Percentiles rank a stretch among this genome's conserved stretches.
Evolutionary conservation across 148 eudicot genomes (phyloP).

Genomic region (Hydrangea macrophylla): DNA sequence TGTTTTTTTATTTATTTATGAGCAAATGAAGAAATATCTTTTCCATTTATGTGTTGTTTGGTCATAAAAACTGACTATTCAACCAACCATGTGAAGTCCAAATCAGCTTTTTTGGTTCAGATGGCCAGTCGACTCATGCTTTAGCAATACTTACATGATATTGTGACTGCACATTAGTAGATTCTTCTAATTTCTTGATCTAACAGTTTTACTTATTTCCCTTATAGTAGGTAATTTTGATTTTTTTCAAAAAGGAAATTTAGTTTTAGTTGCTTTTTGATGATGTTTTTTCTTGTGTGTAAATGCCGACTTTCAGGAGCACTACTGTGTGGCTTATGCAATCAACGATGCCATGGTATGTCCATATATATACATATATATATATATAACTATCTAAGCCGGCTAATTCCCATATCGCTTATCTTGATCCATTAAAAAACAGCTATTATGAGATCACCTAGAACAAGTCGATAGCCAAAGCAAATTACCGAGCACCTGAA

Average conservation of each 20-base stretch:
- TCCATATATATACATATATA: constrained; percentile 8
- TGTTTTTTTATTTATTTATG: too few species aligned
- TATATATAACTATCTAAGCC: constrained; percentile 1
- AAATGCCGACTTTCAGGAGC: constrained; percentile 58
- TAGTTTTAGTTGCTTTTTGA: not conserved
- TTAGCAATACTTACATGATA: too few species aligned
- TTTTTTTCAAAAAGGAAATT: too few species aligned
- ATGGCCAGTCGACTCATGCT: not conserved
- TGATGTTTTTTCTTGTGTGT: constrained; percentile 1
- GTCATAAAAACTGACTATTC: not conserved
- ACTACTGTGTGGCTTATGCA: constrained; percentile 84
- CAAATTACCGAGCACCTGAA: too few species aligned
- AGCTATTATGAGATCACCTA: too few species aligned
- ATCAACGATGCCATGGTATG: constrained; percentile 76
- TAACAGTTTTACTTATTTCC: not conserved
- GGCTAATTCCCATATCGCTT: constrained; percentile 2
- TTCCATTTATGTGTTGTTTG: not conserved
- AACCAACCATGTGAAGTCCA: too few species aligned
- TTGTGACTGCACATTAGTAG: not conserved
- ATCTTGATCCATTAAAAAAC: too few species aligned
- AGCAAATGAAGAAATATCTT: too few species aligned
- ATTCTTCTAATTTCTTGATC: not conserved
- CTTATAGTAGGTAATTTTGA: too few species aligned
- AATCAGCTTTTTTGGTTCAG: too few species aligned
- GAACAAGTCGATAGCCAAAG: too few species aligned